Evolutionary conservation across 768 basidiomycete species (phyloP), one percentile per base, ranked within the genome.

Genomic region (Pisolithus orientalis): DNA sequence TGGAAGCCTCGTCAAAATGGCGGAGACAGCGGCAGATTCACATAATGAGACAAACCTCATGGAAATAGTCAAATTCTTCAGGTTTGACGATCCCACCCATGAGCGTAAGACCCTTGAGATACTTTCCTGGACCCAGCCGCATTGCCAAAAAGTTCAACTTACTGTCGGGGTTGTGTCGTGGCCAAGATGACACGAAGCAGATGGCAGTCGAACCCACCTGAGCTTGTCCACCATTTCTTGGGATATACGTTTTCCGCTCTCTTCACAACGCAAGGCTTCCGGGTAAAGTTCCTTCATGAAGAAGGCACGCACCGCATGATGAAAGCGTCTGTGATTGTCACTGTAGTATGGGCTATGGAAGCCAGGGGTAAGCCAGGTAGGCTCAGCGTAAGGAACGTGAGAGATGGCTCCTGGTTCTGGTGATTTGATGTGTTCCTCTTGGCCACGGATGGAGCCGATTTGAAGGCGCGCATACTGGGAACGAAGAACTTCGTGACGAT

Each of bases 31-130:
- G 3, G 13, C 13, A 38, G 44, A 16, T 21, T 25, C 16, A 9
- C 47, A 13, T n/a, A 57, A 24, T 16, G 37, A 4, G n/a, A 55
- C 60, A 10, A 51, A 85, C 87, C 75, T 91, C 94, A 62, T 96
- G 87, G 77, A 98, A 98, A 63, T 94, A 94, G 67, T 96, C 90
- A 60, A 88, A 97, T 58, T 94, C 85, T 62, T 90, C 89, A 4
- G 87, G 83, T 47, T 80, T 80, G 43, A 90, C 77, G 17, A 82
- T 67, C 10, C 91, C 92, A 27, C 82, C 86, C 70, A 93, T 82
- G 1, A 96, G 70, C 10, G 73, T 80, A 38, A 80, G 77, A 0
- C 93, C 91, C 63, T 87, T 73, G 21, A 96, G 78, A 63, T 94
- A 90, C 66, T 90, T 90, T 17, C 90, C 90, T 3, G 92, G 93